Base-by-base conservation (phyloP, 2,329 filamentous ascomycete genomes). In the Cladosporium sp. region DNA sequence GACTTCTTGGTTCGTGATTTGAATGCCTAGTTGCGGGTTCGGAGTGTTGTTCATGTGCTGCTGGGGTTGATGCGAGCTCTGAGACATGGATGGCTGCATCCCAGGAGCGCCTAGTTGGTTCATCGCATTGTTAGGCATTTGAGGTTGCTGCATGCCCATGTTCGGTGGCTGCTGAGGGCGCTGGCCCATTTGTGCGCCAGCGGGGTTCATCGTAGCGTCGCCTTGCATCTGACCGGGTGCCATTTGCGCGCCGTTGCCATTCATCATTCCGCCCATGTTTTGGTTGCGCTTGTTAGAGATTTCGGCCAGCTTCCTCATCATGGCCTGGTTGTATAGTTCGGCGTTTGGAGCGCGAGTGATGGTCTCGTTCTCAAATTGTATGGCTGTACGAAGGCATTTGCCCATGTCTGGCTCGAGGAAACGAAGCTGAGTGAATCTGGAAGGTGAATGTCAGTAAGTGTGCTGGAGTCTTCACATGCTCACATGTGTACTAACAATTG, bases 141-240 rank as follows among this genome's bases (percentile, higher is more conserved):
- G 51, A 7, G 33, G 47, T 15, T 43, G 32, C 22, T 38, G 48
- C 49, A 60, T 55, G 32, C 68, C 66, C 38, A 79, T 73, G 40
- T 55, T 54, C 20, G 47, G 47, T 19, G 33, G 38, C 43, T 55
- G 54, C 47, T 53, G 43, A 33, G 33, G 32, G 27, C 35, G 43
- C 50, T 53, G 43, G 43, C 53, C 41, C 48, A 52, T 49, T 43
- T 54, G 36, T 51, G 49, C 38, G 22, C 29, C 35, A 38, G 18
- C 16, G 20, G 38, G 30, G 19, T 50, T 50, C 50, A 57, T 55
- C 36, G 49, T 39, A 41, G 46, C 52, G 51, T 52, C 43, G 50
- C 47, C 30, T 20, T 43, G 4, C 50, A 45, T 45, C 22, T 47
- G 53, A 32, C 52, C 51, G 29, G 42, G 47, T 46, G 49, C 38